Evolutionary conservation across 176 grass and related monocot species (phyloP), one percentile per base, ranked within the genome.

Genomic region (Dendrocalamus sinicus): DNA sequence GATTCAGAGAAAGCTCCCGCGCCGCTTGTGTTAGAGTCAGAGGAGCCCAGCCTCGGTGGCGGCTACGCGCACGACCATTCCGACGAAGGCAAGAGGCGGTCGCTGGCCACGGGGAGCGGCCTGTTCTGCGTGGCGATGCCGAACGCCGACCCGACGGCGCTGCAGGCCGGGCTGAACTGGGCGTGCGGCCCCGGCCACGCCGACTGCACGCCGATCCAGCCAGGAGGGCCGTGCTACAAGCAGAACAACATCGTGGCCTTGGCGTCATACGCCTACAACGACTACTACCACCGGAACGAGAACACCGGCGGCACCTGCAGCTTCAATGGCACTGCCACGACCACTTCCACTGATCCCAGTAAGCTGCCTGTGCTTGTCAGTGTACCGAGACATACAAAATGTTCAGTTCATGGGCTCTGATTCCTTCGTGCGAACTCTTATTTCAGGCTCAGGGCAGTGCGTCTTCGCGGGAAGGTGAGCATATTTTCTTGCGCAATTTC

Each of bases 231-330:
- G 61, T 98, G 95, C 86, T 98, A 93, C 89, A 89, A 89, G 76
- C 58, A 60, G 22, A 89, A 93, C 85, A 84, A 95, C 87, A 53
- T 98, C 65, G 87, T 77, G 23, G 93, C 73, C 26, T 58, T 95
- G 67, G 91, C 95, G 30, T 95, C 95, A 79, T 98, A 95, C 84
- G 95, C 95, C 73, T 98, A 91, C 86, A 98, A 98, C 77, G 93
- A 98, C 86, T 98, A 98, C 90, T 98, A 87, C 87, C 95, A 95
- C 0, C 87, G 67, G 51, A 90, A 67, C 41, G 20, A 19, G 23
- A 53, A 45, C 15, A 44, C 79, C 73, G 89, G 93, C 58, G 93
- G 40, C 45, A 76, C 76, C 61, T 98, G 95, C 90, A 70, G 0
- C 82, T 98, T 98, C 85, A 87, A 64, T 70, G 88, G 90, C 86